Evolutionary conservation across 352 stramenopile genomes (phyloP), one percentile per base, ranked within the genome.

Genomic region (Globisporangium nodosum): DNA sequence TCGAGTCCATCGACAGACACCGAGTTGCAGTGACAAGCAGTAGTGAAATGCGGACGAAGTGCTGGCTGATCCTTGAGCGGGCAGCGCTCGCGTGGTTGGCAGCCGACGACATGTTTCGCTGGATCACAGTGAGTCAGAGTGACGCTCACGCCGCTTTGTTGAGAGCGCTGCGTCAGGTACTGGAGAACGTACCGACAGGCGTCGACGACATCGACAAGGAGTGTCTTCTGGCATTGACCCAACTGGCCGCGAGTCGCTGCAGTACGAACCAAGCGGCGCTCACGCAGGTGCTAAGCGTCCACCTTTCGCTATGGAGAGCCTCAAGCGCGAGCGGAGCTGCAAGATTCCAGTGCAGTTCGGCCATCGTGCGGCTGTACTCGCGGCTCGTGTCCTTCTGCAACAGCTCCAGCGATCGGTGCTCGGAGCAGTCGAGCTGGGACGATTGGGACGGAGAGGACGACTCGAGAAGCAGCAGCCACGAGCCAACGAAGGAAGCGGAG

Each of bases 91-190:
- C 64, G 9, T 90, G 81, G 81, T 54, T 90, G 5, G 53, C 51
- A n/a, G 71, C 73, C 7, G 68, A 82, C n/a, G 78, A 90, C 43
- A 88, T 85, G 73, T 70, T 88, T 45, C 76, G 81, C 3, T 90
- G 81, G 81, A 88, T 90, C 56, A 76, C 76, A 20, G 48, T 88
- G 7, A 66, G 64, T 51, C 77, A 78, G 37, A 48, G 48, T 5
- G 63, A 70, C 3, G 78, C 78, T 1, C 68, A 81, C 2, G 40
- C 49, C 0, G 58, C 65, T 18, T 58, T 90, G 3, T 35, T 86
- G 13, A 52, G 58, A 18, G 61, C 65, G 5, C 65, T 88, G 11
- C 9, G 49, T 1, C 2, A 52, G 15, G 33, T 88, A n/a, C 40
- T 85, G 39, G 51, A 58, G 12, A 58, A 54, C 5, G 21, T 58